Percentiles rank a stretch among this genome's conserved stretches.
Evolutionary conservation across 345 rosid genomes (phyloP).

Genomic region (Anastatica hierochuntica): DNA sequence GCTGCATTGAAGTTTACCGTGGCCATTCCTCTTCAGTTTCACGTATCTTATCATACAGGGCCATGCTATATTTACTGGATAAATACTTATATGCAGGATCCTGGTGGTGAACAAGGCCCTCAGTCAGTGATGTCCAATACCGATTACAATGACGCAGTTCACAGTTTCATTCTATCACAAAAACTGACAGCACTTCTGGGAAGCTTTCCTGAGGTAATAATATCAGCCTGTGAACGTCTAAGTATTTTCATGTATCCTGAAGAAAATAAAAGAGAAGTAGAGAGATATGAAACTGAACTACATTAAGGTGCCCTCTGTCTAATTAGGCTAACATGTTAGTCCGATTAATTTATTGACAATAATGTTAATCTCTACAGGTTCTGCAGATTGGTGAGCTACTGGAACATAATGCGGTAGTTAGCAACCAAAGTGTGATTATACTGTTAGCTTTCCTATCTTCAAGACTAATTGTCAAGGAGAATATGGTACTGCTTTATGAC

Average conservation of each 20-base stretch:
- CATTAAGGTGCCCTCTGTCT: neutral
- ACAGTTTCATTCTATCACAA: constrained; percentile 74
- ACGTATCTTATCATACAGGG: constrained; percentile 25
- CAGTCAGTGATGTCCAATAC: constrained; percentile 56
- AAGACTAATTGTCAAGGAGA: constrained; percentile 54
- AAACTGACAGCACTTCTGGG: constrained; percentile 67
- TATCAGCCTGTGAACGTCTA: neutral
- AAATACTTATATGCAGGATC: no score
- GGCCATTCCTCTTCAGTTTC: constrained; percentile 8
- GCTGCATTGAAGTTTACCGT: neutral
- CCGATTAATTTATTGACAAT: neutral
- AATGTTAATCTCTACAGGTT: constrained; percentile 39
- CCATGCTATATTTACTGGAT: no score
- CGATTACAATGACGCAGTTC: constrained; percentile 74
- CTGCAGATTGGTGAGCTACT: constrained; percentile 82
- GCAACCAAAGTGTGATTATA: constrained; percentile 59
- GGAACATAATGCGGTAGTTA: constrained; percentile 64
- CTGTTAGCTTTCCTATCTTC: constrained; percentile 69
- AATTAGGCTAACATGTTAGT: neutral
- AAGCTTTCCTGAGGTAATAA: constrained; percentile 79
- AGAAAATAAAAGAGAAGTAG: neutral
- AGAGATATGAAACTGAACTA: constrained; percentile 1
- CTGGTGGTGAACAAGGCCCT: constrained; percentile 34
- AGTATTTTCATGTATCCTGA: neutral
- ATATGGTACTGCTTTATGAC: constrained; percentile 40